Base-by-base conservation (phyloP, 805 yeast species). In the Helenozyma rhizophorensis region DNA sequence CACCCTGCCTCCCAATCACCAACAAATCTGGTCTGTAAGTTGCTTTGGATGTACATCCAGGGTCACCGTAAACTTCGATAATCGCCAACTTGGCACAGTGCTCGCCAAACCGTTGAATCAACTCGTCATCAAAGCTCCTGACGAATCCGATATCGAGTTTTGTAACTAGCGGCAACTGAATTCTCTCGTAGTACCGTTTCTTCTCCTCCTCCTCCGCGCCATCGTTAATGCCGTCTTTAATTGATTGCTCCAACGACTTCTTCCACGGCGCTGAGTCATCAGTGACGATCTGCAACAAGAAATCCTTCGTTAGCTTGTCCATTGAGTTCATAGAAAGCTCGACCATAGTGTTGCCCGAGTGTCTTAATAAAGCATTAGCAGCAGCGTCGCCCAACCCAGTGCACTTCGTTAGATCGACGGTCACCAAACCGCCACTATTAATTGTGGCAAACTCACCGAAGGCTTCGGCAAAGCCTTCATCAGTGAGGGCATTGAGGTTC, bases 11-110 rank as follows among this genome's bases (percentile, higher is more conserved):
- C 5, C 95, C 95, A 36, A 84, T 76, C 6, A 85, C 63, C 34
- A 74, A 71, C 23, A 85, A 53, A 10, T 78, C 82, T 4, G 63
- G 61, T 34, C 81, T 62, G 2, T 72, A 54, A 3, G 55, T 57
- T 1, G 84, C 81, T 16, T 65, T 64, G 7, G 68, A 60, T 1
- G 88, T 75, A 37, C 87, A 75, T 47, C 77, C 63, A 51, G 83
- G 84, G 50, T 82, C 68, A 1, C 96, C 96, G 54, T 80, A 87
- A 11, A 86, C 89, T 47, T 86, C 94, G 34, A 90, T 52, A 11
- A 83, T 67, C 28, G 70, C 68, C 36, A 90, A 58, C 28, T 74
- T 74, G 0, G 78, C 72, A 41, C 93, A 84, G 9, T 72, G 68
- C 17, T 69, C 58, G 3, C 83, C 71, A 14, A 87, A 45, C 18